Evolutionary conservation across 176 grass and related monocot species (phyloP).

Genomic region (Zoysia japonica): DNA sequence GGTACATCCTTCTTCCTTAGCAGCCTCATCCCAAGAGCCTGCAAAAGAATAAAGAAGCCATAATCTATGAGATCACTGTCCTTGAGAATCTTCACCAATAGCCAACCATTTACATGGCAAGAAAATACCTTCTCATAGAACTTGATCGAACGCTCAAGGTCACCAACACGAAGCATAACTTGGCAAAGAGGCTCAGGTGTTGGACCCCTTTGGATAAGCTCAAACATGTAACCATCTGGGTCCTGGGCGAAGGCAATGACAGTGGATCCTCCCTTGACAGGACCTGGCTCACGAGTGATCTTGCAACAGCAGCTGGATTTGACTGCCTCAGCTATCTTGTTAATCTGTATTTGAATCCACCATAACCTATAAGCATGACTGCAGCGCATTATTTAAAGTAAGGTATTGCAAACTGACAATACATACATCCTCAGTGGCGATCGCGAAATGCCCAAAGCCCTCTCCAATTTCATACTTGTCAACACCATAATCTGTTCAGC

Average conservation of each 20-base stretch:
- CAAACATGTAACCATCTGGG: slow-evolving; percentile 89
- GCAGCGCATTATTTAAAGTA: background rate
- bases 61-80: background rate
- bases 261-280: slow-evolving; percentile 92
- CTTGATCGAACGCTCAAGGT: slow-evolving; percentile 83
- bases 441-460: slow-evolving; percentile 97
- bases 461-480: slow-evolving; percentile 94
- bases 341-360: slow-evolving; percentile 58
- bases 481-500: slow-evolving; percentile 78
- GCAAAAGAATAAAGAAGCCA: slow-evolving; percentile 31
- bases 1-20: slow-evolving; percentile 87
- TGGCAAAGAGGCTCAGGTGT: slow-evolving; percentile 95
- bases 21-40: slow-evolving; percentile 92
- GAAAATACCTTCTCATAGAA: slow-evolving; percentile 91
- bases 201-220: slow-evolving; percentile 86
- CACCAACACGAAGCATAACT: slow-evolving; percentile 97
- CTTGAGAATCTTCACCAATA: slow-evolving; percentile 6
- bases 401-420: slow-evolving; percentile 18
- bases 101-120: background rate
- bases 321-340: slow-evolving; percentile 74
- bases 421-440: slow-evolving; percentile 83
- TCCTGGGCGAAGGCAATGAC: slow-evolving; percentile 92
- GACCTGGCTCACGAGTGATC: slow-evolving; percentile 92
- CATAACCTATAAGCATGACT: slow-evolving; percentile 22
- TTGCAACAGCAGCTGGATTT: slow-evolving; percentile 61